phyloP scores from a whole-genome alignment of 768 basidiomycete species.

The Gymnopilus dilepis region DNA sequence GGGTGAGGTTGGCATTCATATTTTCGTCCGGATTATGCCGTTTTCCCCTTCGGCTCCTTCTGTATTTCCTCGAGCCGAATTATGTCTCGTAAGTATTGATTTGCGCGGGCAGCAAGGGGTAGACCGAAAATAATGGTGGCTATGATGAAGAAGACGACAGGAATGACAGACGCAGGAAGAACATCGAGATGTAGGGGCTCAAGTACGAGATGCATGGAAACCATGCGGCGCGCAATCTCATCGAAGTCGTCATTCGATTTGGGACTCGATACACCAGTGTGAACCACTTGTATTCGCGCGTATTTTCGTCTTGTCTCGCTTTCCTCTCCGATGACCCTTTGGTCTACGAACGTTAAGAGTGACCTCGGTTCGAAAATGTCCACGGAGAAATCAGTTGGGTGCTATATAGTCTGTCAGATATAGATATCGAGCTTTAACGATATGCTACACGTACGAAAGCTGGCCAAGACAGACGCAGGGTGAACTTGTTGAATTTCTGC shows the following conservation, averaged over 20 bases:
- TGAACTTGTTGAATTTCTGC: constrained; percentile 48
- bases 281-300: constrained; percentile 60
- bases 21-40: background rate
- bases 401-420: constrained; percentile 20
- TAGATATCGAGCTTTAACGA: background rate
- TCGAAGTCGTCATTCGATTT: constrained; percentile 18
- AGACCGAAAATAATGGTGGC: constrained; percentile 28
- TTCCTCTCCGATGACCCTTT: constrained; percentile 8
- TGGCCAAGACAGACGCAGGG: constrained; percentile 60
- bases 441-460: constrained; percentile 49
- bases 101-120: constrained; percentile 29
- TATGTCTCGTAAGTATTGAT: constrained; percentile 31
- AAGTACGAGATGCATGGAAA: constrained; percentile 58
- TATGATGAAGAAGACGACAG: constrained; percentile 38
- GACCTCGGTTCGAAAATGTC: constrained; percentile 37
- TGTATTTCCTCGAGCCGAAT: constrained; percentile 30
- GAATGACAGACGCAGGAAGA: constrained; percentile 58
- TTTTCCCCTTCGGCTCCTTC: background rate
- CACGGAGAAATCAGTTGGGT: constrained; percentile 35
- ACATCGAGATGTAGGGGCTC: constrained; percentile 67
- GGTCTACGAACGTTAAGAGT: constrained; percentile 23
- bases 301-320: constrained; percentile 48
- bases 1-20: background rate
- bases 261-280: constrained; percentile 58
- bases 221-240: constrained; percentile 30